Evolutionary conservation across 441 rosid genomes (phyloP).

Genomic region (Gossypium schwendimanii): DNA sequence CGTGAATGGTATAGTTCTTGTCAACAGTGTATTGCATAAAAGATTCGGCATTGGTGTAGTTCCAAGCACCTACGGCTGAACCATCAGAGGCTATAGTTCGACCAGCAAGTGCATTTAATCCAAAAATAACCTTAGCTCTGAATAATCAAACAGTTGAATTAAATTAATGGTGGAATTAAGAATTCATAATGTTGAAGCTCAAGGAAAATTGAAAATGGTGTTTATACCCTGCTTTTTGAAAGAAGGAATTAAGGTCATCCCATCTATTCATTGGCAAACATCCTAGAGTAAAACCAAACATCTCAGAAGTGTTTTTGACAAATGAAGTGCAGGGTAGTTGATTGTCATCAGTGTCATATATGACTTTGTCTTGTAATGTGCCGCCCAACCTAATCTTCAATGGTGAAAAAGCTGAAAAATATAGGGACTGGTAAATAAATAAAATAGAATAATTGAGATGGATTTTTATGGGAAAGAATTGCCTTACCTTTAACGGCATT

Average conservation of each 20-base stretch:
- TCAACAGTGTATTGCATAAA: slow-evolving; percentile 53
- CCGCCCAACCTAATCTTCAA: slow-evolving; percentile 93
- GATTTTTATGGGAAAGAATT: not conserved
- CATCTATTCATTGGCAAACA: slow-evolving; percentile 77
- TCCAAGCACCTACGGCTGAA: slow-evolving; percentile 70
- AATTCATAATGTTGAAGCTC: not conserved
- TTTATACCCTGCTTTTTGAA: slow-evolving; percentile 60
- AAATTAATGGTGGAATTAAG: not conserved
- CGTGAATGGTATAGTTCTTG: slow-evolving; percentile 52
- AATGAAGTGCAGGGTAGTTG: slow-evolving; percentile 59
- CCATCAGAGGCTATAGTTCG: slow-evolving; percentile 38
- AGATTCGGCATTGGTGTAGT: slow-evolving; percentile 70
- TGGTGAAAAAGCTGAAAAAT: slow-evolving; percentile 68
- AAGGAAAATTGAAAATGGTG: not conserved
- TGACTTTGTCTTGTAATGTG: slow-evolving; percentile 75
- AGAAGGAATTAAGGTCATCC: slow-evolving; percentile 75
- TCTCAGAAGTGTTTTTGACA: slow-evolving; percentile 37
- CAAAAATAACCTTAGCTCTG: slow-evolving; percentile 81
- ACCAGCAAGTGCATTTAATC: slow-evolving; percentile 75
- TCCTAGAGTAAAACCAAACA: slow-evolving; percentile 78
- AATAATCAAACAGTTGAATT: not conserved
- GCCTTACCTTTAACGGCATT: slow-evolving; percentile 70
- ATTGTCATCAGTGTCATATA: slow-evolving; percentile 54
- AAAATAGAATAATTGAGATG: not conserved
- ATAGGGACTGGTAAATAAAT: not conserved